These are phyloP conservation scores for Sextonia rubra DNA, from an alignment of 164 flowering plant genomes.

Conservation along the genomic window DNA sequence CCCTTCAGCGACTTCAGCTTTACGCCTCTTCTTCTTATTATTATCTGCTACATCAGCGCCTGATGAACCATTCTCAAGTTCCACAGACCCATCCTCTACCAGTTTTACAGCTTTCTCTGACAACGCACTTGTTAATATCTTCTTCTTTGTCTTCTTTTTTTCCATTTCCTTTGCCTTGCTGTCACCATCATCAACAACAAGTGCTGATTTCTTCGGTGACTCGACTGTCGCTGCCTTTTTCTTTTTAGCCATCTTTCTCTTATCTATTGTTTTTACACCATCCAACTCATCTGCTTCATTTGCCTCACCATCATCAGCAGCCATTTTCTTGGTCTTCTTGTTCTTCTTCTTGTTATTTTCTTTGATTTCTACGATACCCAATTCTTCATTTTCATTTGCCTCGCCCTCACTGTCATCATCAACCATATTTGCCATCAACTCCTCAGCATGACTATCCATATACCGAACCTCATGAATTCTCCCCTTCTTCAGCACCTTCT, in stretches of 20 bases:
- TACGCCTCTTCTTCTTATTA: constrained; percentile 19
- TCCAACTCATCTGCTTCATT: background rate
- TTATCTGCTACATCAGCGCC: background rate
- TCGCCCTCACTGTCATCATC: constrained; percentile 16
- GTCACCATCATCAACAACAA: background rate
- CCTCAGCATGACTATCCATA: constrained; percentile 34
- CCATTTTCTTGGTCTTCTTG: background rate
- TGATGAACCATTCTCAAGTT: background rate
- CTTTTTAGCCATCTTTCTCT: constrained; percentile 17
- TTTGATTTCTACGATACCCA: background rate
- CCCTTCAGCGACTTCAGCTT: constrained; percentile 11
- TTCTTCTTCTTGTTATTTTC: background rate
- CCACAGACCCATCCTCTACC: constrained; percentile 10
- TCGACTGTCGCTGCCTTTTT: constrained; percentile 16
- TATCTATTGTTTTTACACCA: constrained; percentile 10
- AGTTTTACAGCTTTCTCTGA: constrained; percentile 15
- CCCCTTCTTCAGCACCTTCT: constrained; percentile 38
- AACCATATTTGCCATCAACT: constrained; percentile 12
- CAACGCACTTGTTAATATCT: constrained; percentile 2
- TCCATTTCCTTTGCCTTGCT: background rate
- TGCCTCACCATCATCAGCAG: background rate
- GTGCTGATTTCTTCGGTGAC: constrained; percentile 15
- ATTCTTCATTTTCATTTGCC: constrained; percentile 14
- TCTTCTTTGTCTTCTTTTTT: constrained; percentile 13
- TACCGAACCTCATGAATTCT: constrained; percentile 56